Evolutionary conservation across 2,329 filamentous ascomycete species (phyloP), one percentile per base, ranked within the genome.

Genomic region (Trichoderma oligosporum): DNA sequence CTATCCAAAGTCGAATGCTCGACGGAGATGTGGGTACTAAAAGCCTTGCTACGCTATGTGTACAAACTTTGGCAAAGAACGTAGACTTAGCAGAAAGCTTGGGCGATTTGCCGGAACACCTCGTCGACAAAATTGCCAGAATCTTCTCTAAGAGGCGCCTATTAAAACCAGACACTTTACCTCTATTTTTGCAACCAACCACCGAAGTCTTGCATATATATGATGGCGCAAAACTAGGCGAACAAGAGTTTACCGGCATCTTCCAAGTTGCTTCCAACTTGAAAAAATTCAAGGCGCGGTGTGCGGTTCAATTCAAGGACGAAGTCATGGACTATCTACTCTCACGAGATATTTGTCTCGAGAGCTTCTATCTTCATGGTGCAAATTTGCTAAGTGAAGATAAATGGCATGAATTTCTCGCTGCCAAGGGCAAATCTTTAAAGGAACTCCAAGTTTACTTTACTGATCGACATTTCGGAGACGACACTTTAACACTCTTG

Each of bases 231-330:
- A 86, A 85, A 63, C 80, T 97, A 9, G 81, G 82, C 47, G 81
- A 83, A 2, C 83, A 91, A 62, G 91, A 97, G 66, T 91, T 88
- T 62, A 81, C 89, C 46, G 82, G 86, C 62, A 89, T 96, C 39
- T 91, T 97, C 61, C 87, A 91, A 51, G 80, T 84, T 2, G 85
- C 88, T 57, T 84, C 89, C 0, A 78, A 78, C 5, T 75, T 96
- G 54, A 83, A 83, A 64, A 81, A 80, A 41, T 78, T 97, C 57
- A 88, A 91, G 62, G 75, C 96, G 9, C 85, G 88, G 47, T 93
- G 92, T 66, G 90, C 87, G n/a, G 89, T 94, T 48, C 92, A 96
- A 67, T 87, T 97, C 78, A 96, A 96, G 71, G 88, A 97, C 66
- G 78, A 79, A 36, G 88, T 91, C 39, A 81, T 97, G 71, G 83